A percentile compares a stretch with the other conserved stretches of the same genome.
Evolutionary conservation across 306 rosid genomes (phyloP).

Genomic region (Dryas alaskensis): DNA sequence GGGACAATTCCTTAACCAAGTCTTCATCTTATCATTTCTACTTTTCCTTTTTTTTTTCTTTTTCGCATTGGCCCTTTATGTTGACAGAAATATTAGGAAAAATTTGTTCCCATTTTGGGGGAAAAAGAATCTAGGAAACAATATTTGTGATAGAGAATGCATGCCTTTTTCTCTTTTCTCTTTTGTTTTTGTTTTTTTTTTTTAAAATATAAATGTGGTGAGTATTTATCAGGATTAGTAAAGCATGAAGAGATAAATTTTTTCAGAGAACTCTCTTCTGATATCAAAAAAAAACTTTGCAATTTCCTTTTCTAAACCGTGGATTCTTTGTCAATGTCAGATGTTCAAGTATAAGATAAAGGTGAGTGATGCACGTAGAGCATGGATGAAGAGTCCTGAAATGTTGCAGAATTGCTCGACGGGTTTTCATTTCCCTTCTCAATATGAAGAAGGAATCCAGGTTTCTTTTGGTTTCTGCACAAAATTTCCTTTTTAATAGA

Average conservation of each 20-base stretch:
- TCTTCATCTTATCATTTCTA: neutral
- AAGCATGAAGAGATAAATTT: neutral
- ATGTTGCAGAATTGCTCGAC: conserved; percentile 70
- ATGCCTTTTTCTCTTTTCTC: neutral
- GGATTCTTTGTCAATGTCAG: conserved; percentile 34
- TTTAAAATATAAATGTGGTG: too few relatives aligned
- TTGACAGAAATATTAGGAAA: neutral
- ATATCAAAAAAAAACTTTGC: neutral
- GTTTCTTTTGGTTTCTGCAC: conserved; percentile 34
- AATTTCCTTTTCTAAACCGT: neutral
- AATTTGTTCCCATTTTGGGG: neutral
- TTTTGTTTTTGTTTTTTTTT: neutral
- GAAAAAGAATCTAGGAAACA: neutral
- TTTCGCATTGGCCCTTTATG: neutral
- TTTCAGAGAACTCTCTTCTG: neutral
- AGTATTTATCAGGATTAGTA: neutral
- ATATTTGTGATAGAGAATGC: neutral
- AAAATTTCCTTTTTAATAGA: conserved; percentile 9
- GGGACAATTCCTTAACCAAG: neutral
- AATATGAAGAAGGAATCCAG: conserved; percentile 48
- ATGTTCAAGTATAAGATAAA: conserved; percentile 66
- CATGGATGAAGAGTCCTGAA: conserved; percentile 86
- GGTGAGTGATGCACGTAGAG: conserved; percentile 68
- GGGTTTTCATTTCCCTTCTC: conserved; percentile 69
- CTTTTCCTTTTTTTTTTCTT: neutral